Base-by-base conservation (phyloP, 345 rosid genomes). In the Gossypium stocksii region DNA sequence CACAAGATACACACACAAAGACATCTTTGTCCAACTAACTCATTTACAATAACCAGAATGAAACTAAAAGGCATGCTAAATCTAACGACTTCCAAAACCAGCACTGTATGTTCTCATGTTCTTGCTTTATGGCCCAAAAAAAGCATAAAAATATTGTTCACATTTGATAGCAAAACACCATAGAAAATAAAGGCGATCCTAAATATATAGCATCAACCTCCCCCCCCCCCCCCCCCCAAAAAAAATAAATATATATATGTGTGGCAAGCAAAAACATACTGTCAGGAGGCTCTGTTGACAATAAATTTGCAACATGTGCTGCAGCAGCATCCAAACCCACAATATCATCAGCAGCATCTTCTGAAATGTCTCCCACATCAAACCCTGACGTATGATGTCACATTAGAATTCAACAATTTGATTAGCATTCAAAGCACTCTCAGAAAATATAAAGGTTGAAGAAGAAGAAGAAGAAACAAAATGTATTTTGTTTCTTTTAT, bases 311-410 rank as follows among this genome's bases (percentile, higher is more conserved):
- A 73, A 91, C 99, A 87, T 95, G 98, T 66, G 93, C 88, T 65
- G 97, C 98, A 34, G 99, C 86, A 70, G 92, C 89, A 85, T 95
- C 97, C 86, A 95, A 74, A 51, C 98, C 98, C 83, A 87, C 93
- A 44, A 84, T 29, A 82, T 95, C 99, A 86, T 93, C 98, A 56
- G 88, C 83, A 79, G 88, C 94, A 80, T 91, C 85, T 84, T 93
- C 99, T 54, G 88, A 89, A 75, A 93, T 80, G 65, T 91, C 94
- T 76, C 87, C 90, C 66, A 93, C 96, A 77, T 93, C 93, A 85
- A 93, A 95, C 99, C 99, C 99, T 95, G 82, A 80, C 74, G 74
- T 53, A 75, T 53, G 20, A n/a, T 60, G 58, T 58, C 77, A 77
- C 57, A 69, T 65, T 53, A 71, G 16, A 72, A 25, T 65, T 46